phyloP scores from a whole-genome alignment of 1,139 yeast species.

The Neolecta irregularis region DNA sequence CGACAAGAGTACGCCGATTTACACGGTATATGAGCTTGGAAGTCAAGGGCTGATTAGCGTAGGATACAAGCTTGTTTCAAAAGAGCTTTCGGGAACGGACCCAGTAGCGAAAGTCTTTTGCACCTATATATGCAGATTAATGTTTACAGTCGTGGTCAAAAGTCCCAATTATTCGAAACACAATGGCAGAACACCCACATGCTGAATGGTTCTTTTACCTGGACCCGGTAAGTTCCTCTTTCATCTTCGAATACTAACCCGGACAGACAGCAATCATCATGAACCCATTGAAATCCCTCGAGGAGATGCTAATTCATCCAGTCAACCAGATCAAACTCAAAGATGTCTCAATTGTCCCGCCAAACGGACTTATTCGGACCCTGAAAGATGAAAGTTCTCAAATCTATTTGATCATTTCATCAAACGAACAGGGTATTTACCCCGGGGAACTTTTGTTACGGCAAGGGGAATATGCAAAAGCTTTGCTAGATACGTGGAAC shows the following conservation, averaged over 20 bases:
- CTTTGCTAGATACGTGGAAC: constrained; percentile 60
- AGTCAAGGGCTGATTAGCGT: too few relatives aligned
- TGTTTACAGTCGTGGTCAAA: constrained; percentile 45
- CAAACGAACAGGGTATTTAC: constrained; percentile 43
- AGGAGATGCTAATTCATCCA: constrained; percentile 42
- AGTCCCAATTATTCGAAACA: constrained; percentile 50
- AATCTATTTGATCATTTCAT: constrained; percentile 49
- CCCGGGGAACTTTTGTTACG: constrained; percentile 53
- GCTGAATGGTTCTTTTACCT: constrained; percentile 76
- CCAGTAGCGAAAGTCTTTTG: too few relatives aligned
- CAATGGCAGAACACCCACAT: constrained; percentile 72
- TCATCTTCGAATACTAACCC: neutral
- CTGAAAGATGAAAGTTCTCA: constrained; percentile 44
- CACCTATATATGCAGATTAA: too few relatives aligned
- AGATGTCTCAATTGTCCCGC: constrained; percentile 56
- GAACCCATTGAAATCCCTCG: constrained; percentile 43
- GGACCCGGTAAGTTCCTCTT: constrained; percentile 33
- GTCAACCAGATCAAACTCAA: constrained; percentile 41
- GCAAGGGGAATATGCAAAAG: constrained; percentile 48
- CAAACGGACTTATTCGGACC: constrained; percentile 54
- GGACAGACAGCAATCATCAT: constrained; percentile 41
- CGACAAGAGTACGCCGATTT: constrained; percentile 68
- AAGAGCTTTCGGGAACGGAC: too few relatives aligned
- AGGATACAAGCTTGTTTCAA: too few relatives aligned
- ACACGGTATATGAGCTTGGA: too few relatives aligned